These are phyloP conservation scores for Trichosanthes cucumerina DNA, from an alignment of 306 rosid genomes.

Conservation along the genomic window DNA sequence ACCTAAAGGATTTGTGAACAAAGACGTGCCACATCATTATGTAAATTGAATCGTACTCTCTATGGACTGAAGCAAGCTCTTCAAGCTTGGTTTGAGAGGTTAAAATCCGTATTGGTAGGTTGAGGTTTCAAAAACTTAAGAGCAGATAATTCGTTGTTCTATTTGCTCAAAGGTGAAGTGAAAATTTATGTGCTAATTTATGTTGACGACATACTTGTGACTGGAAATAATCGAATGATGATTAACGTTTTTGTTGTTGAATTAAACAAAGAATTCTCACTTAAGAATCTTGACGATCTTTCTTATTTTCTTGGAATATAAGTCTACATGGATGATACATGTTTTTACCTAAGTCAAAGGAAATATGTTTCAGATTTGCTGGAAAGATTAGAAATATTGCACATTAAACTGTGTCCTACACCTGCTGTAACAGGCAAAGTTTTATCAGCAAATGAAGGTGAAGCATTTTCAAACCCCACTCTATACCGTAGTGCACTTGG, in stretches of 20 bases:
- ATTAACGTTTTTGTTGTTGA: not conserved
- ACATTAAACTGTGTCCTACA: not conserved
- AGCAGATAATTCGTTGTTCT: not conserved
- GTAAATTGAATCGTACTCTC: not conserved
- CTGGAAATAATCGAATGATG: not conserved
- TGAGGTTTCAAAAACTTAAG: not conserved
- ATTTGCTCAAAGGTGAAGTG: not conserved
- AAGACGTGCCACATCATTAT: not conserved
- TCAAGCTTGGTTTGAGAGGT: not conserved
- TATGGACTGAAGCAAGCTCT: not conserved
- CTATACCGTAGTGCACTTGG: not conserved
- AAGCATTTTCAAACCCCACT: too few species aligned
- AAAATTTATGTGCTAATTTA: too few species aligned
- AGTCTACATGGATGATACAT: not conserved
- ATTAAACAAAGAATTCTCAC: not conserved
- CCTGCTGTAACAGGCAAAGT: not conserved
- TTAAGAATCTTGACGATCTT: not conserved
- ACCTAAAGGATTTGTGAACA: not conserved
- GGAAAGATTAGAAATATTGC: too few species aligned
- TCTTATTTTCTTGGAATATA: not conserved
- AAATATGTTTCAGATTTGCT: not conserved
- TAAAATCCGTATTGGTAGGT: too few species aligned
- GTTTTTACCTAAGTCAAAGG: too few species aligned
- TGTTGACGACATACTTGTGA: not conserved
- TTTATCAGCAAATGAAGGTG: not conserved